Conservation (phyloP, 2,329 filamentous ascomycete genomes). For the Botrytis galanthina region DNA sequence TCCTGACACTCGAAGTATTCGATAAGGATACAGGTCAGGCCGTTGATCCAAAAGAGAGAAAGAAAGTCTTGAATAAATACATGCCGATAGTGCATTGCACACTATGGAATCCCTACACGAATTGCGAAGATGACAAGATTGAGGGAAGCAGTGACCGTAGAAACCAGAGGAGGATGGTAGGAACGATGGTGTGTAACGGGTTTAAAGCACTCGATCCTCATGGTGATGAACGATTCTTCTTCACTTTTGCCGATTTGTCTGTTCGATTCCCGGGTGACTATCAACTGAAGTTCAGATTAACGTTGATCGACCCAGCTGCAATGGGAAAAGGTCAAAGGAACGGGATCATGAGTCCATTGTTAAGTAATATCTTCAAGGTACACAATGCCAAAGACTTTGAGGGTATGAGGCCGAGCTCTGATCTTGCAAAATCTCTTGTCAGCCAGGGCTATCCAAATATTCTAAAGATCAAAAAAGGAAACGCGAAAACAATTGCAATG, state of each 20-base stretch:
- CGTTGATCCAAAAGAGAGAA: constrained; percentile 1
- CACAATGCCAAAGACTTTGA: constrained; percentile 85
- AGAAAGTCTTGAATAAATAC: not conserved
- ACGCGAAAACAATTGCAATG: constrained; percentile 52
- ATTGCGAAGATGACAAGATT: constrained; percentile 67
- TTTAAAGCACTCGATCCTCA: constrained; percentile 75
- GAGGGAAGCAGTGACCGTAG: constrained; percentile 59
- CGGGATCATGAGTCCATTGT: constrained; percentile 50
- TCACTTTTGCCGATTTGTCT: constrained; percentile 80
- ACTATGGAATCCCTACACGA: constrained; percentile 68
- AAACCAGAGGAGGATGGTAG: constrained; percentile 75
- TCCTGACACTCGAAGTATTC: constrained; percentile 50
- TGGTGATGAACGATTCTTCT: constrained; percentile 74
- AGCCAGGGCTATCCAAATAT: constrained; percentile 67
- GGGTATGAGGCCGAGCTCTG: constrained; percentile 76
- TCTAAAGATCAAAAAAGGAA: constrained; percentile 84
- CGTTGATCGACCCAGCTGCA: constrained; percentile 59
- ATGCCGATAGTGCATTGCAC: constrained; percentile 62
- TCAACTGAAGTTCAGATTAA: constrained; percentile 69
- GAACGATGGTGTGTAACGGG: constrained; percentile 71
- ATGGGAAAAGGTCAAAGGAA: constrained; percentile 39
- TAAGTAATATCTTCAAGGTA: constrained; percentile 66
- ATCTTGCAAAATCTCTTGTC: constrained; percentile 70
- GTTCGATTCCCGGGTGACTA: constrained; percentile 76
- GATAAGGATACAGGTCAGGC: constrained; percentile 15